Percentiles rank a stretch among this genome's conserved stretches.
Conservation (phyloP, 2,329 filamentous ascomycete genomes). For the Beauveria caledonica region DNA sequence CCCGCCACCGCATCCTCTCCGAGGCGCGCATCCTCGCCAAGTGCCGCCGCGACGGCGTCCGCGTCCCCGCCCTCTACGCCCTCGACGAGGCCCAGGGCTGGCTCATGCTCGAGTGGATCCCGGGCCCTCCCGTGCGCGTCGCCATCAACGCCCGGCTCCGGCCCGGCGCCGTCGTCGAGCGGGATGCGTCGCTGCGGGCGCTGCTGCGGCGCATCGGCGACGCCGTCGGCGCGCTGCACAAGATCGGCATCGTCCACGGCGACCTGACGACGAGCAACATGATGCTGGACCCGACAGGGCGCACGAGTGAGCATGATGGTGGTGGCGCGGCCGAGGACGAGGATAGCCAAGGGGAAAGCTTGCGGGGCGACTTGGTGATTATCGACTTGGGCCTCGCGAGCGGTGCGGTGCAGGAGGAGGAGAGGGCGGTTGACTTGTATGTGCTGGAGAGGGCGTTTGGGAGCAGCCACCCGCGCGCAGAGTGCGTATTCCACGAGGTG, state of each 20-base stretch:
- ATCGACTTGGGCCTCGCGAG: constrained; percentile 92
- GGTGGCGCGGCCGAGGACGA: constrained; percentile 16
- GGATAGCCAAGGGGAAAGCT: constrained; percentile 15
- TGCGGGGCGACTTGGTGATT: constrained; percentile 71
- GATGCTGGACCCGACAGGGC: constrained; percentile 53
- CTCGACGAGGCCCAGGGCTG: constrained; percentile 57
- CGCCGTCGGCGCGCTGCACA: constrained; percentile 70
- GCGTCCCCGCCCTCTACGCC: constrained; percentile 74
- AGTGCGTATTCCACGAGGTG: constrained; percentile 65
- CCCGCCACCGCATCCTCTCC: constrained; percentile 75
- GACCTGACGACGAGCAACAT: constrained; percentile 97
- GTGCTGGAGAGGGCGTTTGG: constrained; percentile 91
- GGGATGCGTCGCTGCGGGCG: constrained; percentile 44
- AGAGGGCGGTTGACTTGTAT: constrained; percentile 91
- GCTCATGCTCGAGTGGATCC: constrained; percentile 80
- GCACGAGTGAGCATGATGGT: too few species aligned
- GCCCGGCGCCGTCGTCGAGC: constrained; percentile 26
- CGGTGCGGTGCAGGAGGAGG: constrained; percentile 77
- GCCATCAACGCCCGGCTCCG: constrained; percentile 61
- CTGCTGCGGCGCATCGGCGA: constrained; percentile 64
- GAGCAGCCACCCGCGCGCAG: constrained; percentile 84
- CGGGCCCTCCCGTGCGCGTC: constrained; percentile 61
- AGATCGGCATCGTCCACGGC: constrained; percentile 81
- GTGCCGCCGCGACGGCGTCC: constrained; percentile 69
- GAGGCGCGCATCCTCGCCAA: constrained; percentile 81